phyloP scores from a whole-genome alignment of 2,329 filamentous ascomycete species.

The Fusarium sp. region DNA sequence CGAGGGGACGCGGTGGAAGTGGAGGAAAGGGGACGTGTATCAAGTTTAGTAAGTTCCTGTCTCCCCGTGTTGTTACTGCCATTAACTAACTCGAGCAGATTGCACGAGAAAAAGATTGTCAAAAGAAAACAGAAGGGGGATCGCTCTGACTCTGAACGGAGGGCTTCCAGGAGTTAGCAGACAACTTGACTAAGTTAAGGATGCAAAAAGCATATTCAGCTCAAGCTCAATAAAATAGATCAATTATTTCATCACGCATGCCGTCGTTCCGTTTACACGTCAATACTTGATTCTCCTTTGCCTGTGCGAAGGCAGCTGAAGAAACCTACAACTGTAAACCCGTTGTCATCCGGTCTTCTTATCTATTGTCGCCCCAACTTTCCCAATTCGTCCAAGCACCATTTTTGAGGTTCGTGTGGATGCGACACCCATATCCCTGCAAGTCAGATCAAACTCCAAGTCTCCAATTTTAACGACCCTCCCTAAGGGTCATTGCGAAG shows the following conservation, averaged over 20 bases:
- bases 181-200: background rate
- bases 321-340: background rate
- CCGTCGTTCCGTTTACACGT: background rate
- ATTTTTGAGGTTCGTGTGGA: conserved; percentile 1
- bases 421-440: conserved; percentile 4
- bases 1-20: conserved; percentile 34
- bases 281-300: background rate
- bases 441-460: conserved; percentile 4
- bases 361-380: conserved; percentile 24
- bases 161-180: conserved; percentile 4
- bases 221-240: background rate
- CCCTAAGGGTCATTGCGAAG: conserved; percentile 7
- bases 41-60: conserved; percentile 39
- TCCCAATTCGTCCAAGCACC: conserved; percentile 27
- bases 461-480: conserved; percentile 21
- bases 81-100: background rate
- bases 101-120: conserved; percentile 26
- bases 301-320: too few relatives aligned
- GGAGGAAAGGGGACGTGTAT: conserved; percentile 51
- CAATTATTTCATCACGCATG: background rate
- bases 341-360: conserved; percentile 5
- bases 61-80: background rate
- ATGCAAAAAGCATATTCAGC: conserved; percentile 17
- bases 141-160: conserved; percentile 5
- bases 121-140: conserved; percentile 3